Evolutionary conservation across 139 green algal species (phyloP), one percentile per base, ranked within the genome.

Genomic region (Volvox reticuliferus): DNA sequence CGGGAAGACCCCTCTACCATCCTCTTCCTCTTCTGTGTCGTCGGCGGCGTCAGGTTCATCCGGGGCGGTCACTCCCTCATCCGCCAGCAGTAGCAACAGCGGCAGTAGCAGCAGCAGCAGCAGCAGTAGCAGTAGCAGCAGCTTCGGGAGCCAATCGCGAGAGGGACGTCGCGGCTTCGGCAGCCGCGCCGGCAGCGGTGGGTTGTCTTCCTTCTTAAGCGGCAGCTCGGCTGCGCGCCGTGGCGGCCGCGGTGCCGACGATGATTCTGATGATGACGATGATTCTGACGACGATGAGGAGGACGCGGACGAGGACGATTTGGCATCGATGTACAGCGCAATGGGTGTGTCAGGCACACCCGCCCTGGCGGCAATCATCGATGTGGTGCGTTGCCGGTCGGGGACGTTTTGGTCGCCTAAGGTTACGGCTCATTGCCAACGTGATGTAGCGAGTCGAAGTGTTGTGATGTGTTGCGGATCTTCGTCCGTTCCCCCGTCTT

Each of bases 301-400:
- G 44, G 33, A 71, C 30, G 76, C 62, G 12, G 75, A 86, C 0
- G 87, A 86, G 0, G 86, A 90, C 37, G 86, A 82, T 44, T 1
- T 79, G 67, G 30, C 0, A 18, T 55, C 28, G 12, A 9, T 30
- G 22, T 75, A 79, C 32, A n/a, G 9, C 20, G 50, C 30, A 22
- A 28, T 90, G 86, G 86, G 76, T 5, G 20, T 91, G 2, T 33
- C 33, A 13, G 87, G 87, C 12, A 79, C 61, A 24, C 87, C 87
- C 61, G 50, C 87, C 28, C 33, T 91, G 24, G 62, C 76, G 1
- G 87, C 87, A 16, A 91, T 91, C 87, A 78, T 91, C 24, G 87
- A 91, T 26, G 87, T 91, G 76, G 76, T 90, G 86, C 24, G 71
- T 79, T 79, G 71, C 35, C 71, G 21, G 21, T 35, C 35, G 71